Percentiles rank a stretch among this genome's conserved stretches.
Evolutionary conservation across 2,329 filamentous ascomycete species (phyloP).

Genomic region (Aspergillus oerlinghausenensis): DNA sequence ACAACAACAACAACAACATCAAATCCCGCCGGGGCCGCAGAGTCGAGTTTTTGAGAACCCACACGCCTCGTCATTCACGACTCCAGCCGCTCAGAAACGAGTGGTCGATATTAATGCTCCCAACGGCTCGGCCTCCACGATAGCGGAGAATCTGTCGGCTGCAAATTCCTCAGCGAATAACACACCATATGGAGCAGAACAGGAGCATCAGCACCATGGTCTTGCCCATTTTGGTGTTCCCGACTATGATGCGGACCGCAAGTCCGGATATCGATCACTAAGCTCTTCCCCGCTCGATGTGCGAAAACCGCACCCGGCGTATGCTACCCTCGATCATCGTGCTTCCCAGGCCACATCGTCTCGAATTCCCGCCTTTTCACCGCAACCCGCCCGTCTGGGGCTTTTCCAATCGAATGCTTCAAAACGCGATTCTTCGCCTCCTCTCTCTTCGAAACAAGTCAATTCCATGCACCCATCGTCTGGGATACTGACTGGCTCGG

Average conservation of each 20-base stretch:
- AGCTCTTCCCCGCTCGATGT: slow-evolving; percentile 38
- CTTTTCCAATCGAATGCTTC: slow-evolving; percentile 27
- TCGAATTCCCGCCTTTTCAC: slow-evolving; percentile 30
- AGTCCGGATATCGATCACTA: slow-evolving; percentile 33
- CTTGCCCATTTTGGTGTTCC: slow-evolving; percentile 24
- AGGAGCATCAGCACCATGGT: slow-evolving; percentile 21
- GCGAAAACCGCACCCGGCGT: slow-evolving; percentile 32
- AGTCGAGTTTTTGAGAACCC: slow-evolving; percentile 30
- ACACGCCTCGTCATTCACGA: slow-evolving; percentile 34
- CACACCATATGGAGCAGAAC: slow-evolving; percentile 40
- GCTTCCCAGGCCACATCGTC: slow-evolving; percentile 18
- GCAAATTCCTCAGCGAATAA: slow-evolving; percentile 41
- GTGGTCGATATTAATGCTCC: slow-evolving; percentile 39
- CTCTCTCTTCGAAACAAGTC: slow-evolving; percentile 26
- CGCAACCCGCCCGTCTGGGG: slow-evolving; percentile 30
- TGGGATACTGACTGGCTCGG: slow-evolving; percentile 24
- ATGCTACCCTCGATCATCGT: slow-evolving; percentile 21
- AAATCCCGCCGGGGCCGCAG: slow-evolving; percentile 34
- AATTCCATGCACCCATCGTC: slow-evolving; percentile 29
- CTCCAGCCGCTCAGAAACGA: slow-evolving; percentile 43
- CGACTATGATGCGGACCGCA: slow-evolving; percentile 32
- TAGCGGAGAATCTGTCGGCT: slow-evolving; percentile 40
- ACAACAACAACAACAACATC: slow-evolving; percentile 19
- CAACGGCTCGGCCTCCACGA: slow-evolving; percentile 45
- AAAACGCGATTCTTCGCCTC: slow-evolving; percentile 29